Conservation (phyloP, 1,284 basidiomycete species). For the Puccinia horiana region DNA sequence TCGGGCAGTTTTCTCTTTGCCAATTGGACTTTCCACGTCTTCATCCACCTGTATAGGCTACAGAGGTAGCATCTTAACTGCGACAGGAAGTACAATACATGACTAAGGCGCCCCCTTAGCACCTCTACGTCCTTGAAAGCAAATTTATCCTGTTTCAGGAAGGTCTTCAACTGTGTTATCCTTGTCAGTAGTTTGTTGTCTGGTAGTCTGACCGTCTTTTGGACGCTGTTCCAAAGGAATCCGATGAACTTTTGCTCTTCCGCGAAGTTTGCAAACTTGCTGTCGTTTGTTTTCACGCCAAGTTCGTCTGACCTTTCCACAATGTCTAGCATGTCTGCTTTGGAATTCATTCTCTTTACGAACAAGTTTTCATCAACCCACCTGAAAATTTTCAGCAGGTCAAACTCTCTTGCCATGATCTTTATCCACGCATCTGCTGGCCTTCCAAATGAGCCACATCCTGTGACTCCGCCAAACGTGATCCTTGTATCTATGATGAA, state of each 20-base stretch:
- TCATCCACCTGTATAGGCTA: neutral
- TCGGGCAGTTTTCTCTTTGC: neutral
- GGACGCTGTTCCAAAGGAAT: neutral
- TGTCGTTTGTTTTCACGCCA: neutral
- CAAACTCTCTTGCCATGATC: too few species aligned
- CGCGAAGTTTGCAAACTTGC: neutral
- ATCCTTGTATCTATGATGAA: too few species aligned
- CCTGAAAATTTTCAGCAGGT: neutral
- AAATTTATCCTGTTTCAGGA: neutral
- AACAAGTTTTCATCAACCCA: neutral
- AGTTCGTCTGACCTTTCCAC: neutral
- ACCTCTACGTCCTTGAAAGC: neutral
- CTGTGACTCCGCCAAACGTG: too few species aligned
- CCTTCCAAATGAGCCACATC: too few species aligned
- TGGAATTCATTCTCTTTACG: neutral
- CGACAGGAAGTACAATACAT: neutral
- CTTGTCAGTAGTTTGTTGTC: neutral
- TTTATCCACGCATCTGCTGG: too few species aligned
- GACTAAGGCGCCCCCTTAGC: neutral
- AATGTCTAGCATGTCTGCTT: neutral
- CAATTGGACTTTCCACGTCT: neutral
- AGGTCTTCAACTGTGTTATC: neutral
- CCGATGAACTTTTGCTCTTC: constrained; percentile 1
- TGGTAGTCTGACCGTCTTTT: neutral
- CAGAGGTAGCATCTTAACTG: neutral